Percentiles rank a stretch among this genome's conserved stretches.
phyloP scores from a whole-genome alignment of 805 yeast species.

The Metschnikowia gruessii region DNA sequence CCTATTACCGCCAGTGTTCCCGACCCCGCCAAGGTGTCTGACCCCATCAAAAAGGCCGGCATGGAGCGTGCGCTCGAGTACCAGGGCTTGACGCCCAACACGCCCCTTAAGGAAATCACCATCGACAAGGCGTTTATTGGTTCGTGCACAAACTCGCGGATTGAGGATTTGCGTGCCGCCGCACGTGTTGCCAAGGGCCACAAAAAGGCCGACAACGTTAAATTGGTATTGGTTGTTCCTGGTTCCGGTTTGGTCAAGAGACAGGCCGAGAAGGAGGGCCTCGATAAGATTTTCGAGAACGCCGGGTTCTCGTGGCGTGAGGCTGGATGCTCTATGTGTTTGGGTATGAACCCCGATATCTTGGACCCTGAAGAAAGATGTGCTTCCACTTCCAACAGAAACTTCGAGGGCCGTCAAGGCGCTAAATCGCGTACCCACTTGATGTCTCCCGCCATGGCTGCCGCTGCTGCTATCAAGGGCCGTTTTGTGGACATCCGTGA shows the following conservation, averaged over 20 bases:
- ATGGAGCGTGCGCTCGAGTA: constrained; percentile 89
- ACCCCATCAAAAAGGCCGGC: constrained; percentile 74
- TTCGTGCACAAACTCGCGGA: constrained; percentile 96
- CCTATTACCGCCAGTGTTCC: constrained; percentile 92
- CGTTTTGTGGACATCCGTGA: constrained; percentile 89
- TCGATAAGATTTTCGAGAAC: constrained; percentile 81
- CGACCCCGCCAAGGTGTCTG: constrained; percentile 71
- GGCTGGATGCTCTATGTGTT: constrained; percentile 99
- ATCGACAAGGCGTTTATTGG: constrained; percentile 97
- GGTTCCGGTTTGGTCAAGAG: constrained; percentile 94
- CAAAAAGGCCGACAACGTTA: constrained; percentile 77
- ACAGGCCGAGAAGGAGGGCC: constrained; percentile 94
- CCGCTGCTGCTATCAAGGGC: constrained; percentile 94
- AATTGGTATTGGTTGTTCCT: constrained; percentile 88
- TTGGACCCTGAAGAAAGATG: constrained; percentile 94
- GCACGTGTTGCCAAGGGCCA: constrained; percentile 91
- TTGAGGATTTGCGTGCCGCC: constrained; percentile 95
- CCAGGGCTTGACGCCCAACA: constrained; percentile 86
- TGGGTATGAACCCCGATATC: constrained; percentile 99
- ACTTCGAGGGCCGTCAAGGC: constrained; percentile 99
- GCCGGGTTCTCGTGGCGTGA: constrained; percentile 99
- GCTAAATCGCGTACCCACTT: constrained; percentile 92
- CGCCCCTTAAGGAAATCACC: constrained; percentile 67
- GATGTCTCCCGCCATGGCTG: constrained; percentile 99
- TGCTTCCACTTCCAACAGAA: constrained; percentile 98